Conservation (phyloP, 2,329 filamentous ascomycete species). For the Pyrenophora seminiperda region DNA sequence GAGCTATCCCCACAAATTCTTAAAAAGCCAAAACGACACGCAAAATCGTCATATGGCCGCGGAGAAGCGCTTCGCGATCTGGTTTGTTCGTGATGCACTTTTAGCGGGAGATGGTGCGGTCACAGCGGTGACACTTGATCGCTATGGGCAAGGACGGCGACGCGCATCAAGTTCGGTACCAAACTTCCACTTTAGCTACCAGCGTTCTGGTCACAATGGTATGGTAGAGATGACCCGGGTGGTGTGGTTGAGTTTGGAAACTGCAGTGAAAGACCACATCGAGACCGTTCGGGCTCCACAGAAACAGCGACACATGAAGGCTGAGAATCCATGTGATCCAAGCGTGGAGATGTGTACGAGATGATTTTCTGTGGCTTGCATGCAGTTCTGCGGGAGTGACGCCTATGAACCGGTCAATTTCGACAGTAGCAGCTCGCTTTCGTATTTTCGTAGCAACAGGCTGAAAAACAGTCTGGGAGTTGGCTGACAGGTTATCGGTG, state of each 20-base stretch:
- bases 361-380: not conserved
- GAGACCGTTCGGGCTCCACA: not conserved
- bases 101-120: constrained; percentile 5
- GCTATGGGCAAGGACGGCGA: constrained; percentile 8
- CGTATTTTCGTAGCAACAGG: not conserved
- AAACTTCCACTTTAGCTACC: not conserved
- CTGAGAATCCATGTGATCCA: not conserved
- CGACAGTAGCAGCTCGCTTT: constrained; percentile 7
- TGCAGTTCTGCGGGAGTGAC: constrained; percentile 6
- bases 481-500: constrained; percentile 10
- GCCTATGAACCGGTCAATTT: constrained; percentile 2
- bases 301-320: constrained; percentile 2
- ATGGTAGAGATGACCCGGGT: not conserved
- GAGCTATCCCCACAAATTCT: constrained; percentile 1
- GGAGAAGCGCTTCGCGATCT: not conserved
- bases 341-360: not conserved
- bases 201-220: not conserved
- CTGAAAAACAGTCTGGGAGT: constrained; percentile 3
- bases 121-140: not conserved
- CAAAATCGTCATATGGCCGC: not conserved
- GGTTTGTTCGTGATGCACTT: constrained; percentile 1
- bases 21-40: not conserved
- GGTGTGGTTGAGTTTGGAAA: constrained; percentile 1
- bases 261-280: not conserved
- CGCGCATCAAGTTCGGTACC: constrained; percentile 1